Conservation (phyloP, 2,329 filamentous ascomycete genomes). For the Orbilia quercus region DNA sequence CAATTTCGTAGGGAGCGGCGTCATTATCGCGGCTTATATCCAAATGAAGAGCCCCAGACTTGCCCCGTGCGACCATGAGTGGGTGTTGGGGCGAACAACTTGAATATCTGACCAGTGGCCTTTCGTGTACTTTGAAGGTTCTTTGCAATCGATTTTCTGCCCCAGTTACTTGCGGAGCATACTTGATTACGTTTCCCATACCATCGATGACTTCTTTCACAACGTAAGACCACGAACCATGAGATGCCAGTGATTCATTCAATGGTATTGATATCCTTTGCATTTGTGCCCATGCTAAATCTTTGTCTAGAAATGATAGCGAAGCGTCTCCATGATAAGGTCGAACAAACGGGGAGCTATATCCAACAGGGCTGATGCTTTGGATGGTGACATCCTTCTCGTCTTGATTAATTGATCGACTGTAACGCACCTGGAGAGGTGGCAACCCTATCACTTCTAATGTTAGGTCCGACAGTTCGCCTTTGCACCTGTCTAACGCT, state of each 20-base stretch:
- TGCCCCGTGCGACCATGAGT: conserved; percentile 83
- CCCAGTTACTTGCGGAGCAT: conserved; percentile 68
- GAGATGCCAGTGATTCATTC: conserved; percentile 84
- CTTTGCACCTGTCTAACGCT: conserved; percentile 75
- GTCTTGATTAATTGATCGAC: conserved; percentile 83
- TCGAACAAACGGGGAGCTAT: conserved; percentile 77
- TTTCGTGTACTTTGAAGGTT: conserved; percentile 84
- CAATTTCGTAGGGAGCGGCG: conserved; percentile 76
- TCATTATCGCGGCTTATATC: conserved; percentile 61
- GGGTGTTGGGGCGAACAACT: conserved; percentile 84
- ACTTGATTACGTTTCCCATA: conserved; percentile 85
- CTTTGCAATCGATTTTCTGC: conserved; percentile 74
- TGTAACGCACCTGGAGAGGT: conserved; percentile 91
- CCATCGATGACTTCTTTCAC: conserved; percentile 93
- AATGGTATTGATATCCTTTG: conserved; percentile 81
- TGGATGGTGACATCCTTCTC: conserved; percentile 89
- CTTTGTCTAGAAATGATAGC: conserved; percentile 67
- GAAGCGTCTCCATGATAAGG: conserved; percentile 56
- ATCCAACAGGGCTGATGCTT: conserved; percentile 89
- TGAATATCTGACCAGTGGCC: conserved; percentile 77
- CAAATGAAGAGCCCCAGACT: conserved; percentile 65
- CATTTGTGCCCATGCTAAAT: conserved; percentile 82
- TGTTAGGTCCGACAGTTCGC: conserved; percentile 85
- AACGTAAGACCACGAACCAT: conserved; percentile 87
- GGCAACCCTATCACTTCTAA: conserved; percentile 88